Conservation (phyloP, 1,284 basidiomycete species). For the Marasmius tenuissimus region DNA sequence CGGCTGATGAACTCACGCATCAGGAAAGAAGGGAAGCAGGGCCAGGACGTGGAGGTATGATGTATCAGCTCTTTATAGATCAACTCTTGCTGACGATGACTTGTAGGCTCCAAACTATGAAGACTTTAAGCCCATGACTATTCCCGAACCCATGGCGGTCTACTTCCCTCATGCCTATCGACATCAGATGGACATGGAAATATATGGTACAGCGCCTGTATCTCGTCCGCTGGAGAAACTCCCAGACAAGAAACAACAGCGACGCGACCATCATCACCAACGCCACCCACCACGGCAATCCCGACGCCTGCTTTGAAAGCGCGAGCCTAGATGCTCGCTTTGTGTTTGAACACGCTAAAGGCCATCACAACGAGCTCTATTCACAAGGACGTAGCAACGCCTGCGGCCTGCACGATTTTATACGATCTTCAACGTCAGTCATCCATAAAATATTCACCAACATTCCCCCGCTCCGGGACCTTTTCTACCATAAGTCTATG, state of each 20-base stretch:
- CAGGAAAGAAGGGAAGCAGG: neutral
- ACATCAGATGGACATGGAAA: conserved; percentile 4
- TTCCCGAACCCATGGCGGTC: neutral
- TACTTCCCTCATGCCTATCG: neutral
- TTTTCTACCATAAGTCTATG: too few relatives aligned
- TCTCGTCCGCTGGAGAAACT: neutral
- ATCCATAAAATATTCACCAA: too few relatives aligned
- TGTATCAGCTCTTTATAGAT: neutral
- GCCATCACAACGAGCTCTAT: too few relatives aligned
- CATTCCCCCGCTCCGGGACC: too few relatives aligned
- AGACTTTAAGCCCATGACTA: neutral
- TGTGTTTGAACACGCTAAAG: too few relatives aligned
- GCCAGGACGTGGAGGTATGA: neutral
- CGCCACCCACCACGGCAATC: neutral
- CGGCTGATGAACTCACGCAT: neutral
- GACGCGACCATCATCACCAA: neutral
- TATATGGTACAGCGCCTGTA: neutral
- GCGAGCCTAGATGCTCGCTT: too few relatives aligned
- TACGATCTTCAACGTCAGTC: too few relatives aligned
- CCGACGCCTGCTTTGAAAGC: neutral
- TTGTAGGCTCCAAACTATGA: neutral
- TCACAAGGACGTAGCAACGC: too few relatives aligned
- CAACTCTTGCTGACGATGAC: neutral
- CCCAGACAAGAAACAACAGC: neutral
- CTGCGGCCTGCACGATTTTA: too few relatives aligned